A percentile compares a stretch with the other conserved stretches of the same genome.
Conservation (phyloP, 805 yeast genomes). For the Cyberlindnera mississippiensis region DNA sequence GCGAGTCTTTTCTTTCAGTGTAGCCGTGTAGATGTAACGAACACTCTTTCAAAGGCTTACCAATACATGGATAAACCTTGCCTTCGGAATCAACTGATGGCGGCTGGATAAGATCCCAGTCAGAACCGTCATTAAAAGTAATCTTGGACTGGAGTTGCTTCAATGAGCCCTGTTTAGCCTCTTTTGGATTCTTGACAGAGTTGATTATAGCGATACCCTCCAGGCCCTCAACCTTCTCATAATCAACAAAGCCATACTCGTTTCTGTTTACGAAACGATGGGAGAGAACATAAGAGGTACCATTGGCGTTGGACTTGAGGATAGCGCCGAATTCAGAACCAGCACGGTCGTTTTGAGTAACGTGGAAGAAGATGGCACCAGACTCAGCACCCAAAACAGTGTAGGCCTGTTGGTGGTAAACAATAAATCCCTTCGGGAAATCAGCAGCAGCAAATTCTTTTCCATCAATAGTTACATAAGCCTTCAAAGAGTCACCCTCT, state of each 20-base stretch:
- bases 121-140: slow-evolving; percentile 88
- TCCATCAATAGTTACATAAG: slow-evolving; percentile 81
- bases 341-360: slow-evolving; percentile 53
- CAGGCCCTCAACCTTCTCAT: slow-evolving; percentile 73
- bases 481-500: slow-evolving; percentile 49
- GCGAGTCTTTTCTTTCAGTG: slow-evolving; percentile 77
- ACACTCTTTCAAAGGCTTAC: slow-evolving; percentile 53
- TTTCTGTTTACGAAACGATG: slow-evolving; percentile 77
- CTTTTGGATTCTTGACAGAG: slow-evolving; percentile 52
- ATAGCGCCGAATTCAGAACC: slow-evolving; percentile 71
- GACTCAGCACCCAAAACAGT: slow-evolving; percentile 76
- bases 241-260: slow-evolving; percentile 74
- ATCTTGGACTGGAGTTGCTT: slow-evolving; percentile 70
- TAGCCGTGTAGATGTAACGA: slow-evolving; percentile 85
- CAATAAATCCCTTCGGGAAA: slow-evolving; percentile 64
- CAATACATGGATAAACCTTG: slow-evolving; percentile 49
- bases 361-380: slow-evolving; percentile 75
- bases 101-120: slow-evolving; percentile 71
- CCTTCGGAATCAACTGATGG: slow-evolving; percentile 65
- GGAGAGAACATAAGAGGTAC: slow-evolving; percentile 76
- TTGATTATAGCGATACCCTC: slow-evolving; percentile 84
- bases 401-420: slow-evolving; percentile 65
- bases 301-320: slow-evolving; percentile 86
- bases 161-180: slow-evolving; percentile 38
- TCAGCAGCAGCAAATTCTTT: slow-evolving; percentile 67